These are phyloP conservation scores for Saxophila tyrrhenica DNA, from an alignment of 495 filamentous ascomycete genomes.

Conservation along the genomic window DNA sequence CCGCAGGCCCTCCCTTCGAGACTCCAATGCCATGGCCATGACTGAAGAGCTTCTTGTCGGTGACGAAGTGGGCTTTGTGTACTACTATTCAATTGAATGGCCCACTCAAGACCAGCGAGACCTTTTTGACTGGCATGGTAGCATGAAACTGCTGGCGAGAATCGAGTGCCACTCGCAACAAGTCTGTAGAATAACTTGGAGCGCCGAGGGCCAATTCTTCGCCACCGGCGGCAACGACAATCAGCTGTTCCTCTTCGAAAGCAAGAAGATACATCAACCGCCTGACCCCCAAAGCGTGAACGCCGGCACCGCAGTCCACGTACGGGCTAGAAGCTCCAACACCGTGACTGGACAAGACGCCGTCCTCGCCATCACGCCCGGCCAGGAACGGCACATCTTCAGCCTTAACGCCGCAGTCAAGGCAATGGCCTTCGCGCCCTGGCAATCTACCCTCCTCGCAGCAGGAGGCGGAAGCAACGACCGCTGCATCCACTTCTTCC, in stretches of 20 bases:
- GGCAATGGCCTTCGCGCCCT: constrained; percentile 94
- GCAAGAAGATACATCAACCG: constrained; percentile 42
- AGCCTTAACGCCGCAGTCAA: constrained; percentile 82
- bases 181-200: constrained; percentile 88
- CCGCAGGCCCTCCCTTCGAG: constrained; percentile 26
- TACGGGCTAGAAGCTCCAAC: constrained; percentile 20
- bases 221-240: constrained; percentile 93
- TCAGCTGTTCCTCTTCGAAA: constrained; percentile 68
- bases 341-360: constrained; percentile 1
- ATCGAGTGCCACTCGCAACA: constrained; percentile 78
- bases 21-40: constrained; percentile 28
- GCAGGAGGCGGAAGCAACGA: constrained; percentile 92
- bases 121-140: constrained; percentile 57
- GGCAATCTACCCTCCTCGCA: constrained; percentile 77
- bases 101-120: constrained; percentile 36
- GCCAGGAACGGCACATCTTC: constrained; percentile 62
- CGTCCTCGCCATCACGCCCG: constrained; percentile 28
- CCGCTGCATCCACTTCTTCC: constrained; percentile 91
- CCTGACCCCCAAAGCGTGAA: constrained; percentile 1
- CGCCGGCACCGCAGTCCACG: constrained; percentile 15
- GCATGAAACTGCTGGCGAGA: constrained; percentile 64
- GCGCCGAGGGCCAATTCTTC: constrained; percentile 60
- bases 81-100: constrained; percentile 89
- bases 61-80: constrained; percentile 74
- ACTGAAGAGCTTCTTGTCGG: constrained; percentile 81